Evolutionary conservation across 2,329 filamentous ascomycete species (phyloP).

Genomic region (Corynespora cassiicola): DNA sequence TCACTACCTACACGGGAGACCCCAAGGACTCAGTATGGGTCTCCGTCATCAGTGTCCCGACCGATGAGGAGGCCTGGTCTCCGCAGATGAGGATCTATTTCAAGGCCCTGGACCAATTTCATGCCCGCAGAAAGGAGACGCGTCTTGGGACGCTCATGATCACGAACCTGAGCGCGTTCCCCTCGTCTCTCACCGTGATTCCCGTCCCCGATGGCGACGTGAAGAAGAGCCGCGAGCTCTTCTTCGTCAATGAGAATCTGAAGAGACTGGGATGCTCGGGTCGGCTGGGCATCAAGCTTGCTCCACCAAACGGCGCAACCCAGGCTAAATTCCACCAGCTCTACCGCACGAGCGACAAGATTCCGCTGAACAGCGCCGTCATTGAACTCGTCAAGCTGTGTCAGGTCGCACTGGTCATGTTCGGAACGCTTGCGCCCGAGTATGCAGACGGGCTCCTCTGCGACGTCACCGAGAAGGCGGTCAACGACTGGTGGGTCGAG

Average conservation of each 20-base stretch:
- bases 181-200: slow-evolving; percentile 91
- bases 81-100: slow-evolving; percentile 82
- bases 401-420: slow-evolving; percentile 86
- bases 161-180: slow-evolving; percentile 91
- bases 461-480: slow-evolving; percentile 87
- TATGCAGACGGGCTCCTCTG: slow-evolving; percentile 93
- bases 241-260: slow-evolving; percentile 92
- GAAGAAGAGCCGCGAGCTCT: slow-evolving; percentile 77
- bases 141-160: slow-evolving; percentile 86
- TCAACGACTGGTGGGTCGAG: slow-evolving; percentile 96
- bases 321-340: slow-evolving; percentile 91
- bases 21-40: slow-evolving; percentile 78
- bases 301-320: slow-evolving; percentile 78
- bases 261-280: slow-evolving; percentile 93
- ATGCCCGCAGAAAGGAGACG: slow-evolving; percentile 84
- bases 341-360: slow-evolving; percentile 84
- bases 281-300: slow-evolving; percentile 81
- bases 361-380: slow-evolving; percentile 78
- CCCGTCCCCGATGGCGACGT: slow-evolving; percentile 86
- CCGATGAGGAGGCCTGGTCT: slow-evolving; percentile 81
- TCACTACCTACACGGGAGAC: slow-evolving; percentile 92
- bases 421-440: slow-evolving; percentile 83
- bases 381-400: slow-evolving; percentile 90
- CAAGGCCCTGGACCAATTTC: slow-evolving; percentile 81
- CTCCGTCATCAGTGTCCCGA: slow-evolving; percentile 80